Conservation (phyloP, 257 asterid species). For the Solanum lycopersicoides region DNA sequence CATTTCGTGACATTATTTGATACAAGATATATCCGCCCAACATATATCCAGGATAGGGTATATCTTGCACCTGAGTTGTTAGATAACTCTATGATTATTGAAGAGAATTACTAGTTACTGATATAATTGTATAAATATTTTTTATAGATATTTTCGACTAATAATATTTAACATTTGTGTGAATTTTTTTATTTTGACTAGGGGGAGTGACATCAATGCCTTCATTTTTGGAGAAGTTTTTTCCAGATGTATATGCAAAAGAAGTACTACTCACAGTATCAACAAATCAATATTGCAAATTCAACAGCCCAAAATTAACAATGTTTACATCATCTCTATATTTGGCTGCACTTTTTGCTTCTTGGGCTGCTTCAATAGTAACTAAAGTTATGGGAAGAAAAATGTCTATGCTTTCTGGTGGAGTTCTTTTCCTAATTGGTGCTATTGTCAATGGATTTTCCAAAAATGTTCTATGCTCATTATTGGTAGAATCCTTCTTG, state of each 20-base stretch:
- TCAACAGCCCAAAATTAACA: slow-evolving; percentile 55
- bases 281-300: slow-evolving; percentile 72
- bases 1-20: no score
- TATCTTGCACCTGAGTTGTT: no score
- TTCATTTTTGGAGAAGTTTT: slow-evolving; percentile 48
- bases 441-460: slow-evolving; percentile 68
- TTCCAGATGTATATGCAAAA: slow-evolving; percentile 45
- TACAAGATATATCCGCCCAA: no score
- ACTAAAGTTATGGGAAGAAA: slow-evolving; percentile 58
- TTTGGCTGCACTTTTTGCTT: slow-evolving; percentile 62
- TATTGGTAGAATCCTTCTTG: slow-evolving; percentile 65
- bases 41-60: no score
- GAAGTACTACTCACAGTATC: slow-evolving; percentile 29
- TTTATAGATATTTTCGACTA: no score
- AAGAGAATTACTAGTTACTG: no score
- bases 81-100: no score
- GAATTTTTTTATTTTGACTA: neutral
- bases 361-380: slow-evolving; percentile 49
- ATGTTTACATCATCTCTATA: slow-evolving; percentile 78
- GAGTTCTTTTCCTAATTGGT: slow-evolving; percentile 52
- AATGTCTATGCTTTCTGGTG: slow-evolving; percentile 67
- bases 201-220: slow-evolving; percentile 92
- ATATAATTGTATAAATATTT: neutral
- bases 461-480: slow-evolving; percentile 47
- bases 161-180: neutral